Evolutionary conservation across 306 rosid genomes (phyloP), one percentile per base, ranked within the genome.

Genomic region (Cajanus cajan): DNA sequence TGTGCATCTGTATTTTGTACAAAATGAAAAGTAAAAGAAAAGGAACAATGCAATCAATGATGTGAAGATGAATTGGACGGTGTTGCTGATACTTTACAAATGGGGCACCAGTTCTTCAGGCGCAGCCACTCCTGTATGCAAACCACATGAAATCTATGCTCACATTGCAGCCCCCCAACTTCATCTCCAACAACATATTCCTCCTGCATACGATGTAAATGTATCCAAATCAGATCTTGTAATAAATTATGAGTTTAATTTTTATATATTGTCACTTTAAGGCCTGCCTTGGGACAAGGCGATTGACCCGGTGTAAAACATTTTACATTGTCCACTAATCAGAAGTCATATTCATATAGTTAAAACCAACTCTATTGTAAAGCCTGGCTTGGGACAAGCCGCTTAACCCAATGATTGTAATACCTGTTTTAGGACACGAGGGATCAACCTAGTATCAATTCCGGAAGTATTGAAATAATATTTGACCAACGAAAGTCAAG

Each of bases 51-150:
- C 62, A 85, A 71, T 85, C 74, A 87, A 55, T 78, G 55, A 34
- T 89, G 69, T 19, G 79, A 76, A 24, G 77, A 68, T 55, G 88
- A 61, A 13, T 78, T 77, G 11, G 88, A 77, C 59, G 25, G 75
- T 59, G 85, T 84, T 0, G 82, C 87, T 2, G 93, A 80, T 24
- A 86, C 83, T 90, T 92, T 89, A 83, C 97, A 94, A 66, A 90
- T 82, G 21, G 97, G 98, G 79, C 98, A 92, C 96, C 96, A 94
- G 22, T 89, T 94, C 94, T 94, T 94, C 74, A 87, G 62, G 79
- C 83, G 81, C 80, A 94, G 67, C 97, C 98, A 94, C 31, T 92
- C 89, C 54, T 88, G 86, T 84, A 92, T 72, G 73, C 97, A 94
- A 48, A 0, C 78, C 31, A 73, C 81, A 74, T 92, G 98, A 87